phyloP scores from a whole-genome alignment of 345 rosid species.

The Microcos paniculata region DNA sequence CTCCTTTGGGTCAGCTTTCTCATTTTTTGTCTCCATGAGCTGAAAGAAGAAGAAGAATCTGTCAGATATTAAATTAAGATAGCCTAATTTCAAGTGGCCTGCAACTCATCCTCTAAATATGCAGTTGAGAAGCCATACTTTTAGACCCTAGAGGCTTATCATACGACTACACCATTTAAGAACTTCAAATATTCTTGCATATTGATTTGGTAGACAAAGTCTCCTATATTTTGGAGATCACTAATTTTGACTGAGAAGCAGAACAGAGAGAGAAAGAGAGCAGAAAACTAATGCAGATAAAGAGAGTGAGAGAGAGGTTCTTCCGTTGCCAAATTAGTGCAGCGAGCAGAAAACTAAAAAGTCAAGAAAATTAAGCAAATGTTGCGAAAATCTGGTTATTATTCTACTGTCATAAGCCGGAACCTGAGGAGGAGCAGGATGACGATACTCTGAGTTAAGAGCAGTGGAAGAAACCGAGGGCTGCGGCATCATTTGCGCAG shows the following conservation, averaged over 20 bases:
- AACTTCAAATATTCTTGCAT: too few species aligned
- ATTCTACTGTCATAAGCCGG: constrained; percentile 42
- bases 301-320: too few species aligned
- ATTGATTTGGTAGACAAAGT: too few species aligned
- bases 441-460: constrained; percentile 66
- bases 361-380: too few species aligned
- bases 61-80: constrained; percentile 10
- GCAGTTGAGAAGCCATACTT: background rate
- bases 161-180: background rate
- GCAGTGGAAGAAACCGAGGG: constrained; percentile 73
- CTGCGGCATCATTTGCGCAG: constrained; percentile 71
- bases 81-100: background rate
- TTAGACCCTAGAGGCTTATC: background rate
- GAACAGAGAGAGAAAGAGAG: too few species aligned
- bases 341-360: too few species aligned
- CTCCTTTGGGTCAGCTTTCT: constrained; percentile 94
- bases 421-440: constrained; percentile 28
- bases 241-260: too few species aligned
- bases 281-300: too few species aligned
- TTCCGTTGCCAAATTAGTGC: too few species aligned
- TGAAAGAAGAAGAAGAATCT: constrained; percentile 23
- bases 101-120: constrained; percentile 2
- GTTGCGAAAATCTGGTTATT: too few species aligned
- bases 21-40: constrained; percentile 78
- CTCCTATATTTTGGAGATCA: too few species aligned